phyloP scores from a whole-genome alignment of 257 asterid genomes.

The Solanum pennellii region DNA sequence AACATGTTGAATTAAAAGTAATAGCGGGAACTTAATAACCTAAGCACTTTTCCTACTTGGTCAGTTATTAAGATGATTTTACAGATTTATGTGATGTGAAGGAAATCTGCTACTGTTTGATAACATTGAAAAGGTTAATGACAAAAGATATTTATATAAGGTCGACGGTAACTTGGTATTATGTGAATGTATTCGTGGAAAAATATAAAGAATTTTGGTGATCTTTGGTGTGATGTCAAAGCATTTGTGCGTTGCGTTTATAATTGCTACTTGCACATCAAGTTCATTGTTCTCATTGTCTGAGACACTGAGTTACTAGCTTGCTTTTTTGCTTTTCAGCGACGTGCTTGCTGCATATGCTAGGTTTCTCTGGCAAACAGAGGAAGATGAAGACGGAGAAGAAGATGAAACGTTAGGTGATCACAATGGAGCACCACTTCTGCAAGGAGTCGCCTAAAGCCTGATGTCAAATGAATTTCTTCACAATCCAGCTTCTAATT shows the following conservation, averaged over 20 bases:
- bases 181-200: not conserved
- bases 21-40: not conserved
- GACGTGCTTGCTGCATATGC: constrained; percentile 72
- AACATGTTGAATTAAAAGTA: not conserved
- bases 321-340: constrained; percentile 30
- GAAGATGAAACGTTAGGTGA: not conserved
- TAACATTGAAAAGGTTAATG: not conserved
- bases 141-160: not conserved
- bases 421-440: not conserved
- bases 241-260: not conserved
- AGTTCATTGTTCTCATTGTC: not conserved
- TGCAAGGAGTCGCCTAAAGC: constrained; percentile 1
- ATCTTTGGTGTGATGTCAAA: not conserved
- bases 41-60: not conserved
- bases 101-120: not conserved
- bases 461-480: not conserved
- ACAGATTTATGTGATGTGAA: not conserved
- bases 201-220: not conserved
- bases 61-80: not conserved
- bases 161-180: not conserved
- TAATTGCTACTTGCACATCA: not conserved
- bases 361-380: constrained; percentile 74
- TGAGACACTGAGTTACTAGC: not conserved
- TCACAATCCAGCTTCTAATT: not conserved
- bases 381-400: constrained; percentile 19